Conservation (phyloP, 192 early-diverging fungal genomes). For the Borealophlyctis nickersoniae region DNA sequence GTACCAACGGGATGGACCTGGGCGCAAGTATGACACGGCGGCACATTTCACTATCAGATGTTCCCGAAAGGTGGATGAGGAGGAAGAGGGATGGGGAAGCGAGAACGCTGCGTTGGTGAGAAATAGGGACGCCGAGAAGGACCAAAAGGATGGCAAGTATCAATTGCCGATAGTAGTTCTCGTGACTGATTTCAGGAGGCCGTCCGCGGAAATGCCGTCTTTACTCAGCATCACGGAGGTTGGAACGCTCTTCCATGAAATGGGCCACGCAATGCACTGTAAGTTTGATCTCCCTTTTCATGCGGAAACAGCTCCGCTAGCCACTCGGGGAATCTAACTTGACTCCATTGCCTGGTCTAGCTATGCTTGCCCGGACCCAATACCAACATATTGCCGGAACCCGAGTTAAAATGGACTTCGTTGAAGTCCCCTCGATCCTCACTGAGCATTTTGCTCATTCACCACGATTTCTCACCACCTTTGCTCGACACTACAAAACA, state of each 20-base stretch:
- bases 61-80: conserved; percentile 82
- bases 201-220: conserved; percentile 42
- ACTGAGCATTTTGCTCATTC: conserved; percentile 88
- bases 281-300: conserved; percentile 13
- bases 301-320: no score
- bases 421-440: conserved; percentile 93
- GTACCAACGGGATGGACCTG: conserved; percentile 56
- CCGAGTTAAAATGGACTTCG: conserved; percentile 91
- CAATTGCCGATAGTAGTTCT: conserved; percentile 56
- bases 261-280: conserved; percentile 98
- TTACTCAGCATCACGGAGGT: conserved; percentile 78
- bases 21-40: conserved; percentile 68
- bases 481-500: conserved; percentile 76
- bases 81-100: conserved; percentile 33
- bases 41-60: conserved; percentile 96
- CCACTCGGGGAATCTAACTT: not conserved
- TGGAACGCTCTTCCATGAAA: conserved; percentile 97
- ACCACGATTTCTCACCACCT: conserved; percentile 65
- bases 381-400: conserved; percentile 97
- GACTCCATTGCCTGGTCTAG: conserved; percentile 17
- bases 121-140: conserved; percentile 22
- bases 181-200: conserved; percentile 41
- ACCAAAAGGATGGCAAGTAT: conserved; percentile 30
- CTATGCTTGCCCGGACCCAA: conserved; percentile 90
- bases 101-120: conserved; percentile 2